phyloP scores from a whole-genome alignment of 106 monocot genomes.

The Triglochin maritima region DNA sequence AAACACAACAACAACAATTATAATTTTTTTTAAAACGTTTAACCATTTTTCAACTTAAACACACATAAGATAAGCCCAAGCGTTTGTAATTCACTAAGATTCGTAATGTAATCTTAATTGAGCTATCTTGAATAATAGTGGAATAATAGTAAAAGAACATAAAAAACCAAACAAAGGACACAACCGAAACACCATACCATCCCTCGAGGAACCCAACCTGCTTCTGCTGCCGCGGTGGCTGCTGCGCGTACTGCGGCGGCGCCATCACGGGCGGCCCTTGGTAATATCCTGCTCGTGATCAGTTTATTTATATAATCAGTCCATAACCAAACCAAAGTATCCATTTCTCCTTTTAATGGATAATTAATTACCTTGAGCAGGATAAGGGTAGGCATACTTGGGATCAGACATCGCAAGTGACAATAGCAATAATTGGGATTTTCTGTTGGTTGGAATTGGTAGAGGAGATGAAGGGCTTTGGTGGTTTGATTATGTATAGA shows the following conservation, averaged over 20 bases:
- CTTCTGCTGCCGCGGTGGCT: constrained; percentile 34
- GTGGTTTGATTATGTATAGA: too few species aligned
- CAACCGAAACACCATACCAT: constrained; percentile 30
- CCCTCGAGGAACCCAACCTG: constrained; percentile 58
- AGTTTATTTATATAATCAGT: neutral
- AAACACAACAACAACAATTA: neutral
- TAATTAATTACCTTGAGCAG: constrained; percentile 51
- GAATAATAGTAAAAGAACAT: neutral
- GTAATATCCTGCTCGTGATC: constrained; percentile 34
- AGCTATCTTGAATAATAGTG: neutral
- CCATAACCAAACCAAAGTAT: neutral
- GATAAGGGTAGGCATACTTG: constrained; percentile 55
- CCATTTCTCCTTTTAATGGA: neutral
- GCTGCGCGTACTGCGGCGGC: constrained; percentile 44
- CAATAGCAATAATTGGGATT: too few species aligned
- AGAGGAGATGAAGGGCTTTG: too few species aligned
- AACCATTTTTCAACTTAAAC: neutral
- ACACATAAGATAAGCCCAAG: neutral
- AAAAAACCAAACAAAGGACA: neutral
- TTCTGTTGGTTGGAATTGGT: too few species aligned
- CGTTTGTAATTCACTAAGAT: neutral
- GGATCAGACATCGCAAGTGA: constrained; percentile 5
- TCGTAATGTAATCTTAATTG: neutral
- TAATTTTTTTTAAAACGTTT: neutral
- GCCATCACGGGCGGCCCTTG: constrained; percentile 87